Conservation (phyloP, 495 filamentous ascomycete species). For the Bathelium albidoporum region DNA sequence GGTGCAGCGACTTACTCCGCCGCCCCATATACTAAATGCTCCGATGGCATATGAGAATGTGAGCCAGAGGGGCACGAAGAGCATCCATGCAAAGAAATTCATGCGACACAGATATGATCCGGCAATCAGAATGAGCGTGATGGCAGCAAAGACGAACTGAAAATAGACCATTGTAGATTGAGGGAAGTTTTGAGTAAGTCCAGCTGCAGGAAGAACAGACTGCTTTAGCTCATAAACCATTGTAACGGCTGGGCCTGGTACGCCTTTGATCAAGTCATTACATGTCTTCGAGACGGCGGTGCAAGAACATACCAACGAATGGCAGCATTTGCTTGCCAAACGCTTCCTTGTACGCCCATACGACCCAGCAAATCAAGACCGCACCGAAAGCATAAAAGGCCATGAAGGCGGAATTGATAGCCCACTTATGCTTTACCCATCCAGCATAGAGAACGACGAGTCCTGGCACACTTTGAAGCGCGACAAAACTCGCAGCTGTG, state of each 20-base stretch:
- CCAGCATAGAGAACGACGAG: slow-evolving; percentile 47
- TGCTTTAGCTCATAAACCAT: slow-evolving; percentile 39
- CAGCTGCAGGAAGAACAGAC: slow-evolving; percentile 35
- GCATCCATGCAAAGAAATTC: slow-evolving; percentile 45
- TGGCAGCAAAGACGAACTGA: slow-evolving; percentile 48
- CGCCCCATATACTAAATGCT: slow-evolving; percentile 42
- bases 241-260: slow-evolving; percentile 37
- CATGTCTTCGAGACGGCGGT: not conserved
- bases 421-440: slow-evolving; percentile 47
- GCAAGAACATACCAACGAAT: slow-evolving; percentile 21
- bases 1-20: slow-evolving; percentile 22
- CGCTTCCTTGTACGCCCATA: slow-evolving; percentile 44
- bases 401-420: slow-evolving; percentile 44
- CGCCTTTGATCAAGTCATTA: not conserved
- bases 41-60: slow-evolving; percentile 37
- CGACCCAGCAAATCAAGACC: slow-evolving; percentile 50
- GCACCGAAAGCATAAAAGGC: slow-evolving; percentile 46
- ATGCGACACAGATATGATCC: slow-evolving; percentile 41
- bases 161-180: slow-evolving; percentile 46
- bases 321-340: slow-evolving; percentile 45
- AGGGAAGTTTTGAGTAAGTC: slow-evolving; percentile 32
- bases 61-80: slow-evolving; percentile 45
- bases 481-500: slow-evolving; percentile 45
- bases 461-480: slow-evolving; percentile 43
- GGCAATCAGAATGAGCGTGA: slow-evolving; percentile 41